These are phyloP conservation scores for Plectosphaerella cucumerina DNA, from an alignment of 2,329 filamentous ascomycete genomes.

Conservation along the genomic window DNA sequence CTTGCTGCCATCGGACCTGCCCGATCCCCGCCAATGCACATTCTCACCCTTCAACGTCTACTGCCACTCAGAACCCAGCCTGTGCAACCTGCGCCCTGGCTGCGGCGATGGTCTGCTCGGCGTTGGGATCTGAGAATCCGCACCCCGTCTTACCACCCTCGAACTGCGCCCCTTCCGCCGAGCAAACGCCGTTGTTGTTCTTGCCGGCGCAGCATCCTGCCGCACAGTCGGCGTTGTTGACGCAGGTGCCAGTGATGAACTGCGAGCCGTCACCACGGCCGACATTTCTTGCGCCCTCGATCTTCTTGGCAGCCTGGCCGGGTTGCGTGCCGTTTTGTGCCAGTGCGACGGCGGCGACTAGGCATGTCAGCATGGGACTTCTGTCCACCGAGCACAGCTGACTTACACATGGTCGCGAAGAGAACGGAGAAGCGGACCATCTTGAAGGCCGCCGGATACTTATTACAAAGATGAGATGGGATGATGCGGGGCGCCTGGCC, in stretches of 20 bases:
- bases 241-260: slow-evolving; percentile 24
- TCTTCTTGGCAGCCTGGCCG: slow-evolving; percentile 13
- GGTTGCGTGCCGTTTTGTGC: slow-evolving; percentile 10
- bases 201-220: slow-evolving; percentile 21
- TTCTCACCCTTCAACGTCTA: background rate
- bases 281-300: slow-evolving; percentile 11
- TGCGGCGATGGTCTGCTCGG: slow-evolving; percentile 8
- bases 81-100: slow-evolving; percentile 8
- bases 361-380: background rate
- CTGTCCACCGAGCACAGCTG: background rate
- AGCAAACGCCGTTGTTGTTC: slow-evolving; percentile 21
- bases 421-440: slow-evolving; percentile 21
- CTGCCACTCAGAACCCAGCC: slow-evolving; percentile 8
- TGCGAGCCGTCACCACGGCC: slow-evolving; percentile 15
- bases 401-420: slow-evolving; percentile 20
- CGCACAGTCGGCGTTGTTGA: slow-evolving; percentile 21
- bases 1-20: background rate
- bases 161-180: slow-evolving; percentile 20
- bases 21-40: background rate
- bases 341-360: slow-evolving; percentile 14
- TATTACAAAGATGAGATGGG: no score
- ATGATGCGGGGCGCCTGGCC: no score
- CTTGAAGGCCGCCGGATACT: background rate
- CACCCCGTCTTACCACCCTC: slow-evolving; percentile 27
- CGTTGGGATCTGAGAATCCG: slow-evolving; percentile 20